A percentile compares a stretch with the other conserved stretches of the same genome.
phyloP scores from a whole-genome alignment of 208 protist species.

The Trypanosoma scelopori region DNA sequence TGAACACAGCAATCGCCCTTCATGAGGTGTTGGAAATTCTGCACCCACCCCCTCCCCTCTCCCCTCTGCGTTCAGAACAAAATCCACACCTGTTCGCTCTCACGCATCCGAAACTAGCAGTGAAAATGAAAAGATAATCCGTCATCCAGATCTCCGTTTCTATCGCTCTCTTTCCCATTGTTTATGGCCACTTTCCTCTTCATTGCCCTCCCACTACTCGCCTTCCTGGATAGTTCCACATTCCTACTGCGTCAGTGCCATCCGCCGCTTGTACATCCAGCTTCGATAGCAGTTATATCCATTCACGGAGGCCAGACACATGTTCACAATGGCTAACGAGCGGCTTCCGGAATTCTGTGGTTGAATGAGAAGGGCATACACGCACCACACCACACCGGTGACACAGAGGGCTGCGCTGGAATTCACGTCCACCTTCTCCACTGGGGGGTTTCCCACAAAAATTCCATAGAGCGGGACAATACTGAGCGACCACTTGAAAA shows the following conservation, averaged over 20 bases:
- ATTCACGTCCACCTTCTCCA: conserved; percentile 89
- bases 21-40: too few species aligned
- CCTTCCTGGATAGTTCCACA: conserved; percentile 14
- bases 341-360: conserved; percentile 89
- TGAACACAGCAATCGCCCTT: too few species aligned
- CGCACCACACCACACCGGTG: conserved; percentile 82
- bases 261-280: conserved; percentile 42
- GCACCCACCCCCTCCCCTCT: too few species aligned
- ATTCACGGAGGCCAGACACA: conserved; percentile 80
- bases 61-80: too few species aligned
- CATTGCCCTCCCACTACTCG: not conserved
- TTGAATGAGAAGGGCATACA: conserved; percentile 88
- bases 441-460: conserved; percentile 69
- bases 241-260: conserved; percentile 12
- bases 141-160: too few species aligned
- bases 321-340: conserved; percentile 77
- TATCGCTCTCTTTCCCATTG: conserved; percentile 12
- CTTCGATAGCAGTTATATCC: conserved; percentile 84
- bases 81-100: too few species aligned
- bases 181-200: not conserved
- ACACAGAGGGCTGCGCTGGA: conserved; percentile 77
- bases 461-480: conserved; percentile 88
- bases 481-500: conserved; percentile 89
- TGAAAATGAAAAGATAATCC: too few species aligned
- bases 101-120: too few species aligned